phyloP scores from a whole-genome alignment of 2,329 filamentous ascomycete species.

The Pestalotiopsis fici region DNA sequence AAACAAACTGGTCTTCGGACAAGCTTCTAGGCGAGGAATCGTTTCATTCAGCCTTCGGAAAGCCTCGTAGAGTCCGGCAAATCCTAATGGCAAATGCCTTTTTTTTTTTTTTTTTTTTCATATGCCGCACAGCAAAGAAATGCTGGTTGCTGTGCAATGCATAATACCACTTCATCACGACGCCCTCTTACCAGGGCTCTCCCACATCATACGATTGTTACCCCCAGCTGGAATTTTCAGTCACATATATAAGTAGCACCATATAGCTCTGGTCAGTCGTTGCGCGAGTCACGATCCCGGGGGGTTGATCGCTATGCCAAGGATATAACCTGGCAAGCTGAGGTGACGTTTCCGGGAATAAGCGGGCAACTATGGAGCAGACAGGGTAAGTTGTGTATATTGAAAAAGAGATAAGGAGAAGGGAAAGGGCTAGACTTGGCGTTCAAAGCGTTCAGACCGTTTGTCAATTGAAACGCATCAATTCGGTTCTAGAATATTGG shows the following conservation, averaged over 20 bases:
- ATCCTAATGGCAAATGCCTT: neutral
- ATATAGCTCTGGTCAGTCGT: neutral
- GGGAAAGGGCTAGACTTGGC: neutral
- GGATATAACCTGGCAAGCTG: neutral
- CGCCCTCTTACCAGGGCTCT: neutral
- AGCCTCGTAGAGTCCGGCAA: neutral
- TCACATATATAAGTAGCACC: neutral
- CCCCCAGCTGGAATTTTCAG: neutral
- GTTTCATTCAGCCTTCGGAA: neutral
- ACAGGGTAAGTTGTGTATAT: neutral
- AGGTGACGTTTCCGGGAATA: neutral
- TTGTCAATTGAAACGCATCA: too few relatives aligned
- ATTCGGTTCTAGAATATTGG: too few relatives aligned
- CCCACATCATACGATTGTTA: neutral
- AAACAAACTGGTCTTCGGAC: too few relatives aligned
- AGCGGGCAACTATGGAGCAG: neutral
- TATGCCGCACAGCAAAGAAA: neutral
- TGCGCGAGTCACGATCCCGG: neutral
- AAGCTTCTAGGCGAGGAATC: too few relatives aligned
- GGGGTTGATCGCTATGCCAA: neutral
- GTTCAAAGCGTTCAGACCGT: too few relatives aligned
- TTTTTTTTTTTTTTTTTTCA: neutral
- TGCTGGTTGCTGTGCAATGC: neutral
- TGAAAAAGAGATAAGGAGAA: neutral
- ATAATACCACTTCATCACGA: neutral